A percentile compares a stretch with the other conserved stretches of the same genome.
Evolutionary conservation across 2,329 filamentous ascomycete genomes (phyloP).

Genomic region (Colletotrichum cuscutae): DNA sequence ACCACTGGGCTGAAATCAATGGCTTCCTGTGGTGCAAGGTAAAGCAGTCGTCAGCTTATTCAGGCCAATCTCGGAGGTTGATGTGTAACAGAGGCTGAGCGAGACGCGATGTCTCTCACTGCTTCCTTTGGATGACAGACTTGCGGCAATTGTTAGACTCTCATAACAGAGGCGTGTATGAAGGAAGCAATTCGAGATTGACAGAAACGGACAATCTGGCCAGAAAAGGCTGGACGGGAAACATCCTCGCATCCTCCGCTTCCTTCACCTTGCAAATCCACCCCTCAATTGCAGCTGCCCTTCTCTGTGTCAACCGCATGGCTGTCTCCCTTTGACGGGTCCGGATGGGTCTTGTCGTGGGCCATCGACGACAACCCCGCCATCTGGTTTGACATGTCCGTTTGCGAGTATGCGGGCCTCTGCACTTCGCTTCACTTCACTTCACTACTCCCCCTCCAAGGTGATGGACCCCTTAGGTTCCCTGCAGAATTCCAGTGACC

Average conservation of each 20-base stretch:
- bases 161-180: background rate
- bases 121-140: no score
- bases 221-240: background rate
- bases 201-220: background rate
- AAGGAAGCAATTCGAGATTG: background rate
- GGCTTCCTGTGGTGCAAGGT: background rate
- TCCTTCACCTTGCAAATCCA: background rate
- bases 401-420: no score
- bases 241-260: no score
- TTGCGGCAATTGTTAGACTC: background rate
- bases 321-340: background rate
- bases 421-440: no score
- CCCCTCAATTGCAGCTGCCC: background rate
- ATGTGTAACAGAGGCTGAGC: background rate
- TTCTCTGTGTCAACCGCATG: background rate
- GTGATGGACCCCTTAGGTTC: no score
- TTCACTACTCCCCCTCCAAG: no score
- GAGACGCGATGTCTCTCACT: background rate
- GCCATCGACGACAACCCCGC: background rate
- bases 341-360: background rate
- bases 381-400: background rate
- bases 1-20: background rate
- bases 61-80: background rate
- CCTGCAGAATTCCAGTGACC: no score
- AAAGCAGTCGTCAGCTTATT: constrained; percentile 4